Conservation (phyloP, 2,329 filamentous ascomycete genomes). For the Ascochyta rabiei region DNA sequence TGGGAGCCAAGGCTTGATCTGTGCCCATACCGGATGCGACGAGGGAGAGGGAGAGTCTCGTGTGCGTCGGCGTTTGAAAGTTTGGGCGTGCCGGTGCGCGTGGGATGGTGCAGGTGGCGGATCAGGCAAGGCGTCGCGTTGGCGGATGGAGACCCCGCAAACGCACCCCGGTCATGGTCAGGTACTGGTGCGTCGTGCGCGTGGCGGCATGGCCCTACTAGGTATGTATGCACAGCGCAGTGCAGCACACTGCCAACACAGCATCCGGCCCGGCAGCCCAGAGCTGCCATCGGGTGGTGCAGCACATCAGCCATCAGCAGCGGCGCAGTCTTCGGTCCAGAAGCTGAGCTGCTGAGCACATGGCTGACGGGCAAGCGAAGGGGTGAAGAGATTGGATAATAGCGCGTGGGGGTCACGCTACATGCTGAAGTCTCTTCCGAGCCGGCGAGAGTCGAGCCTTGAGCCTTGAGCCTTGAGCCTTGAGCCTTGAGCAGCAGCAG, state of each 20-base stretch:
- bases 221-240: constrained; percentile 17
- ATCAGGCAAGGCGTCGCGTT: constrained; percentile 25
- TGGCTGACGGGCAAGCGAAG: constrained; percentile 6
- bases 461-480: constrained; percentile 13
- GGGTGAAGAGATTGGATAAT: constrained; percentile 39
- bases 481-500: constrained; percentile 14
- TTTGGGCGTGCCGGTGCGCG: constrained; percentile 31
- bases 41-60: constrained; percentile 11
- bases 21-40: constrained; percentile 11
- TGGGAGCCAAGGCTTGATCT: constrained; percentile 39
- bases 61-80: constrained; percentile 43
- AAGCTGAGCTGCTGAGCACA: background rate
- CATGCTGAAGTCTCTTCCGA: constrained; percentile 16
- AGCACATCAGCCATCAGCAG: constrained; percentile 18
- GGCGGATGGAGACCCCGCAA: constrained; percentile 35
- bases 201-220: no score
- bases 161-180: constrained; percentile 36
- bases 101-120: constrained; percentile 41
- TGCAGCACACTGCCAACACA: constrained; percentile 16
- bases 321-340: background rate
- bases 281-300: background rate
- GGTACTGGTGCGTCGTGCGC: constrained; percentile 37
- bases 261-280: constrained; percentile 24
- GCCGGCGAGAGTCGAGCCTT: constrained; percentile 17
- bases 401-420: constrained; percentile 45